Evolutionary conservation across 2,329 filamentous ascomycete species (phyloP), one percentile per base, ranked within the genome.

Genomic region (Epichloe festucae): DNA sequence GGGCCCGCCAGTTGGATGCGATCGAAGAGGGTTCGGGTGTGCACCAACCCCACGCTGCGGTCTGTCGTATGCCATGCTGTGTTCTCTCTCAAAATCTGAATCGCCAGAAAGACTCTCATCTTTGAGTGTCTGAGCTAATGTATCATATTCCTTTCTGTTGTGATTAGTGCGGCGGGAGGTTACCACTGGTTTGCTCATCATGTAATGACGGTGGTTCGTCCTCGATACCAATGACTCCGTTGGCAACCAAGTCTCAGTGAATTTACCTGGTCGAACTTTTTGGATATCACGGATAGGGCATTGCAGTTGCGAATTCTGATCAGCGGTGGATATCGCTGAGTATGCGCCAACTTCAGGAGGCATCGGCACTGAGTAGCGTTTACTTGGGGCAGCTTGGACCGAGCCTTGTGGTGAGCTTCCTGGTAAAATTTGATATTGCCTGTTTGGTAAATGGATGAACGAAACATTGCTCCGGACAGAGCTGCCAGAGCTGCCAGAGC

Each of bases 381-480:
- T 76, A 10, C 74, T 65, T 15, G 75, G 65, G 15, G 67, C 67
- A 17, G 73, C 68, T 21, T 70, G 70, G 42, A 65, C 62, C 1
- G 69, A 73, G 57, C 70, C 70, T 47, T 72, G 68, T 1, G 72
- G 68, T 23, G 72, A 70, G 54, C 70, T 72, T 38, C 62, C 60
- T 0, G 70, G 68, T 1, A 65, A 56, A 54, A 75, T 66, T 59
- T 81, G 77, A 57, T 81, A 76, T 56, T 80, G 75, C 45, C 77
- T 70, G 55, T 73, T 73, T 10, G 79, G 76, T 12, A 81, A 70
- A 57, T 82, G 72, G 52, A 69, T 54, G 39, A 73, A 75, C 0
- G 81, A 81, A 56, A 79, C 73, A 48, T 73, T 72, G 40, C 74
- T 77, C 23, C 69, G 70, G 46, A 75, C 67, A 4, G 78, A 81